Base-by-base conservation (phyloP, 352 stramenopile species). In the Pythium periplocum region DNA sequence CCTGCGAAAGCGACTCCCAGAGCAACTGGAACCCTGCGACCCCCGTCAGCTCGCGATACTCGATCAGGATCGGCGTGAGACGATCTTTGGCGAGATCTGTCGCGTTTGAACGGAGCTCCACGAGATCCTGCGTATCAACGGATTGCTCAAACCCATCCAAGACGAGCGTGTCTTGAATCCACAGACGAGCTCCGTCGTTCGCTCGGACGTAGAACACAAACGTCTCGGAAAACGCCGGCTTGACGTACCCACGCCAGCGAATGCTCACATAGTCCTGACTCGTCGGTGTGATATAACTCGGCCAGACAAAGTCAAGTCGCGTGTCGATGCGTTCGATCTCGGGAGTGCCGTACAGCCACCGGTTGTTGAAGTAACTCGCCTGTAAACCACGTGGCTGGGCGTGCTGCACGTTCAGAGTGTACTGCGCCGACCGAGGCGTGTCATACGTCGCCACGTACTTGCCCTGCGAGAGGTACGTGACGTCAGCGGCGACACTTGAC, bases 311-410 rank as follows among this genome's bases (percentile, higher is more conserved):
- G 59, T 98, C 78, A 48, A 99, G 80, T 3, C 68, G 59, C 6
- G 64, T 42, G 61, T 98, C 96, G 2, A 98, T 64, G 12, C 94
- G 81, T 41, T 79, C 80, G 1, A 97, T 39, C 31, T 86, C 76
- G 4, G 94, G 82, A 4, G 73, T 69, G 8, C 88, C 92, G 47
- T 95, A 90, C 30, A 98, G 70, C 95, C 95, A 98, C 0, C 93
- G 80, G 62, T 98, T 98, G 64, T 96, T 98, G 58, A 96, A 99
- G 64, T 98, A 98, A 58, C 87, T 76, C 0, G 87, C 95, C 4
- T 81, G 36, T 2, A 99, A 73, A 3, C 96, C 96, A 47, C 76
- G 79, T 26, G 71, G 69, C n/a, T 71, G 57, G 4, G 85, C 83
- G 55, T 89, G 71, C 36, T 78, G 59, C 7, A 98, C 80, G 2